Evolutionary conservation across 768 basidiomycete genomes (phyloP).

Genomic region (Lactarius vividus): DNA sequence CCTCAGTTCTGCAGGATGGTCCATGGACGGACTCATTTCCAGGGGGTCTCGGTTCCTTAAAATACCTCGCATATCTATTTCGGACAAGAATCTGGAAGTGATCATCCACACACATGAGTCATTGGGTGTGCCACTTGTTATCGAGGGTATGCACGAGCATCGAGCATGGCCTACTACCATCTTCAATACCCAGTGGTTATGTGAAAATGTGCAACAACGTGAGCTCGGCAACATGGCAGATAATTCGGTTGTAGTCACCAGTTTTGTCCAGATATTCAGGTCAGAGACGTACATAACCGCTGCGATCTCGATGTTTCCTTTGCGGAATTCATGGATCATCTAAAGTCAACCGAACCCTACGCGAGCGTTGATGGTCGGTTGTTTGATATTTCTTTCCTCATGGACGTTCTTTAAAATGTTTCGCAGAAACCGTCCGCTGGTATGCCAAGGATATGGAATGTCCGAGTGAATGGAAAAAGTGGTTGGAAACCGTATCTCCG

Average conservation of each 20-base stretch:
- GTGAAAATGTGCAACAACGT: slow-evolving; percentile 32
- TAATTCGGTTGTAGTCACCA: slow-evolving; percentile 3
- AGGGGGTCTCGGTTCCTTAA: slow-evolving; percentile 42
- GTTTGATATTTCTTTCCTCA: slow-evolving; percentile 3
- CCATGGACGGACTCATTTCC: slow-evolving; percentile 41
- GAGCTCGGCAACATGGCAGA: background rate
- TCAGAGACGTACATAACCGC: slow-evolving; percentile 61
- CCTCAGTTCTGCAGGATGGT: slow-evolving; percentile 44
- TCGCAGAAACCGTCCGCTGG: slow-evolving; percentile 53
- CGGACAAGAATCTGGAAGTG: slow-evolving; percentile 29
- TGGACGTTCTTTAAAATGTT: slow-evolving; percentile 7
- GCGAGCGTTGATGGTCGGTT: slow-evolving; percentile 14
- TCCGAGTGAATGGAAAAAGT: slow-evolving; percentile 61
- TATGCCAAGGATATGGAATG: slow-evolving; percentile 81
- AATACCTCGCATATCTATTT: slow-evolving; percentile 40
- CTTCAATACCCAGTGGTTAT: slow-evolving; percentile 58
- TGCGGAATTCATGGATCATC: slow-evolving; percentile 46
- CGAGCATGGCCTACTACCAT: slow-evolving; percentile 51
- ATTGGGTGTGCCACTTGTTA: slow-evolving; percentile 61
- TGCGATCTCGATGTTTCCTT: slow-evolving; percentile 52
- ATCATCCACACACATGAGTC: slow-evolving; percentile 37
- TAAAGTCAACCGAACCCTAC: slow-evolving; percentile 5
- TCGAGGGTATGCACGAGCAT: slow-evolving; percentile 57
- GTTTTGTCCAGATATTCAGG: slow-evolving; percentile 47
- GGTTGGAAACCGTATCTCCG: slow-evolving; percentile 47